phyloP scores from a whole-genome alignment of 495 filamentous ascomycete species.

The Hypoxylon crocopeplum region DNA sequence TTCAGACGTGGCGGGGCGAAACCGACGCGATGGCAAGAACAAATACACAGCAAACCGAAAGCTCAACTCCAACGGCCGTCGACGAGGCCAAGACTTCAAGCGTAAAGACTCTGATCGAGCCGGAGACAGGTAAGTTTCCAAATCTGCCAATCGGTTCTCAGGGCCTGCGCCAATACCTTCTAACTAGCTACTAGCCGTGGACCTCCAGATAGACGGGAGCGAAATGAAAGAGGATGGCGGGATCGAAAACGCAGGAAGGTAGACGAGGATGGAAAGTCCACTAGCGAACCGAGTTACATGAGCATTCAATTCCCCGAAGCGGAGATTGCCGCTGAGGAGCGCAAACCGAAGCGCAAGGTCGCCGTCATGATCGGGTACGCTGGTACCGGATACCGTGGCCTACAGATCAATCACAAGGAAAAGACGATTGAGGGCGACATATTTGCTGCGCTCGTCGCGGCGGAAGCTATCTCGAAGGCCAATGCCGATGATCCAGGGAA shows the following conservation, averaged over 20 bases:
- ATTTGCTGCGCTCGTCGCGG: slow-evolving; percentile 86
- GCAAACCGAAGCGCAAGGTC: slow-evolving; percentile 92
- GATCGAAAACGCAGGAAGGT: slow-evolving; percentile 41
- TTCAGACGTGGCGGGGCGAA: slow-evolving; percentile 16
- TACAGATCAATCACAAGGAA: slow-evolving; percentile 80
- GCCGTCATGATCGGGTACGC: slow-evolving; percentile 94
- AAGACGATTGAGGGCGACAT: slow-evolving; percentile 98
- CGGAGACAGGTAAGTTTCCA: slow-evolving; percentile 19
- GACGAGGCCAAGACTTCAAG: slow-evolving; percentile 21
- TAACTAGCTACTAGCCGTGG: slow-evolving; percentile 32
- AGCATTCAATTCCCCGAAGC: slow-evolving; percentile 59
- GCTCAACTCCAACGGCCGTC: slow-evolving; percentile 27
- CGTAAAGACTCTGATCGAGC: slow-evolving; percentile 17
- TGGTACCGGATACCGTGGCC: slow-evolving; percentile 95
- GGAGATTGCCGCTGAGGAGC: slow-evolving; percentile 83
- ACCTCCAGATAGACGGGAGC: slow-evolving; percentile 21
- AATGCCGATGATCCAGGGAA: slow-evolving; percentile 97
- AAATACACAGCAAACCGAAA: slow-evolving; percentile 9
- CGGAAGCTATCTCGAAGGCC: slow-evolving; percentile 92
- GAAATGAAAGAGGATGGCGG: slow-evolving; percentile 35
- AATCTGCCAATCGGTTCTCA: background rate
- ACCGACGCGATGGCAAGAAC: slow-evolving; percentile 11
- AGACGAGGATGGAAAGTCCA: slow-evolving; percentile 43
- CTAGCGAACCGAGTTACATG: slow-evolving; percentile 57
- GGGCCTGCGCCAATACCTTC: slow-evolving; percentile 32